A percentile compares a stretch with the other conserved stretches of the same genome.
These are phyloP conservation scores for Apophysomyces sp. DNA, from an alignment of 371 early-diverging fungal genomes.

Conservation along the genomic window DNA sequence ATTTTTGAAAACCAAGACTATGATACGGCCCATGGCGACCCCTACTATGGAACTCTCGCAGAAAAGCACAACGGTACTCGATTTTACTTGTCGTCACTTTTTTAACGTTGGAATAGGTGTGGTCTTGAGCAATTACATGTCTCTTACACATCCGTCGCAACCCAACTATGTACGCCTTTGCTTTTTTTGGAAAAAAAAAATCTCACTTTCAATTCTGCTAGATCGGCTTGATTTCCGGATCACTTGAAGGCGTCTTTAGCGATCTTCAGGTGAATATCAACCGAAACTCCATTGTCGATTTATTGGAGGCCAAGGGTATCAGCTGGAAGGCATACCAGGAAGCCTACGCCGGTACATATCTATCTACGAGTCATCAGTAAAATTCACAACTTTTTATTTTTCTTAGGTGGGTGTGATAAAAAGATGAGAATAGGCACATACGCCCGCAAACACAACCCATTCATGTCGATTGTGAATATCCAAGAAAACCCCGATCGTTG, in stretches of 20 bases:
- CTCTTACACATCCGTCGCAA: constrained; percentile 32
- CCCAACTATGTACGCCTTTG: constrained; percentile 23
- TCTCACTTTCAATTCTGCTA: not conserved
- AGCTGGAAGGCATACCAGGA: constrained; percentile 52
- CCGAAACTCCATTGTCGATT: constrained; percentile 17
- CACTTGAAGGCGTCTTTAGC: constrained; percentile 22
- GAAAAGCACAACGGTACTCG: constrained; percentile 21
- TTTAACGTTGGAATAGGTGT: constrained; percentile 32
- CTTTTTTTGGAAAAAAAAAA: not conserved
- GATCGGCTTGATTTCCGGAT: constrained; percentile 15
- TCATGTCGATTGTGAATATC: constrained; percentile 57
- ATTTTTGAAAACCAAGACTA: constrained; percentile 54
- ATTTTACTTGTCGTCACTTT: constrained; percentile 17
- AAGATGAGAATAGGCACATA: constrained; percentile 30
- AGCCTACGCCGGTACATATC: constrained; percentile 32
- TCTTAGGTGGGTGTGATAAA: constrained; percentile 22
- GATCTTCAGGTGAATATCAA: constrained; percentile 22
- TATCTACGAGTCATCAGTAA: not conserved
- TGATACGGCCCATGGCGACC: constrained; percentile 30
- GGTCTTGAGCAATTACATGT: constrained; percentile 42
- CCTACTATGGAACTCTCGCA: constrained; percentile 30
- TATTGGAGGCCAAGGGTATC: constrained; percentile 40
- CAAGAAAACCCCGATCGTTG: constrained; percentile 46
- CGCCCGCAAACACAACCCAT: constrained; percentile 60
- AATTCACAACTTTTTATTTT: too few relatives aligned